These are phyloP conservation scores for Leccinum ochraceum DNA, from an alignment of 768 basidiomycete genomes.

Conservation along the genomic window DNA sequence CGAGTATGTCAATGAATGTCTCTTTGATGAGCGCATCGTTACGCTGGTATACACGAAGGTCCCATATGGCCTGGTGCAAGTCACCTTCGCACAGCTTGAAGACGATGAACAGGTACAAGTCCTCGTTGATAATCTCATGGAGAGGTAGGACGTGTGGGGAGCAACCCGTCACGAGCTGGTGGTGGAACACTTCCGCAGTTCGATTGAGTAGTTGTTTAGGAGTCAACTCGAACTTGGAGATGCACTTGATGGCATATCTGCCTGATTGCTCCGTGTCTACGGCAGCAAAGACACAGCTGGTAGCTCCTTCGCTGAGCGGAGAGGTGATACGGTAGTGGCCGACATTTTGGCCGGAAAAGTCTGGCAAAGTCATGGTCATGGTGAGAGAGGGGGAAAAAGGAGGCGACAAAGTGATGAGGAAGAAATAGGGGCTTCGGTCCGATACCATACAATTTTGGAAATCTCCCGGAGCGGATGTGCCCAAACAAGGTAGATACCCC, in stretches of 20 bases:
- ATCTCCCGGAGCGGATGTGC: background rate
- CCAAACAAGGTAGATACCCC: background rate
- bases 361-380: constrained; percentile 36
- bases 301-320: constrained; percentile 71
- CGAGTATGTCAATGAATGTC: constrained; percentile 77
- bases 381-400: background rate
- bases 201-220: constrained; percentile 60
- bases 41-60: constrained; percentile 50
- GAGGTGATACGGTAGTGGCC: constrained; percentile 63
- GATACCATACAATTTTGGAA: background rate
- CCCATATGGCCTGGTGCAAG: constrained; percentile 72
- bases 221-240: constrained; percentile 57
- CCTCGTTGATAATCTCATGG: constrained; percentile 61
- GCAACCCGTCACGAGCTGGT: constrained; percentile 52
- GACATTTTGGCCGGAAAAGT: constrained; percentile 52
- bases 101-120: constrained; percentile 64
- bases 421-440: background rate
- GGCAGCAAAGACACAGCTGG: constrained; percentile 77
- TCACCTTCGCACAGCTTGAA: constrained; percentile 63
- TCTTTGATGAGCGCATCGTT: constrained; percentile 63
- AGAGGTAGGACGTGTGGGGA: constrained; percentile 66
- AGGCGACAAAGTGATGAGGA: background rate
- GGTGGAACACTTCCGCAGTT: constrained; percentile 65
- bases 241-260: constrained; percentile 76
- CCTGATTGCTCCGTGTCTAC: constrained; percentile 46